Evolutionary conservation across 306 rosid genomes (phyloP), one percentile per base, ranked within the genome.

Genomic region (Vigna trinervia): DNA sequence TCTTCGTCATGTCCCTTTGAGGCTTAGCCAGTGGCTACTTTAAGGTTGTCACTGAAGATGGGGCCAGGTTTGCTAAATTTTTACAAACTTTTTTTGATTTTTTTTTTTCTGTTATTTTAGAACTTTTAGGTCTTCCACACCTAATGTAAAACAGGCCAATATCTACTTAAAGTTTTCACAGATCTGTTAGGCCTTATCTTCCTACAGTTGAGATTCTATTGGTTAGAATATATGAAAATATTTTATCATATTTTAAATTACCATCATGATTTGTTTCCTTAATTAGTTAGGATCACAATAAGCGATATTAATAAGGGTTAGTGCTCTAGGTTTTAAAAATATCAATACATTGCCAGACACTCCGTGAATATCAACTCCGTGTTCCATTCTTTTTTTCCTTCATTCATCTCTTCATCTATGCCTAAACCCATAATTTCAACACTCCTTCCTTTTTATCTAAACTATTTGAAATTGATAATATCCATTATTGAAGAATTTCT

Each of bases 381-480:
- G 45, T 30, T 61, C 15, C 45, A 61, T 30, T 28, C 0, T 28
- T 32, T 28, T 32, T 59, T 20, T 2, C 34, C 34, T 4, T 30
- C 34, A 30, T 30, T 8, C 38, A 0, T 6, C 45, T 32, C 23
- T 34, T 32, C 68, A 5, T 61, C 22, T 61, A 34, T 32, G 7
- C 68, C 65, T 15, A 32, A 61, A 61, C 46, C 45, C 23, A 61
- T 34, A 61, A 61, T 14, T 61, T 32, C 46, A 61, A 32, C 23
- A 32, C 68, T 14, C 45, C 43, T 75, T 60, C 62, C 61, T 69
- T 60, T 69, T 52, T 59, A 71, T 43, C 78, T 32, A 62, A 67
- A 71, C 15, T 47, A 36, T 38, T 69, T 71, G 56, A 69, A 71
- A 76, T 64, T 47, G 19, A 41, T 68, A 45, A 50, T 5, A 11